Conservation (phyloP, 228 moss, liverwort and hornwort genomes). For the Sphagnum magellanicum region DNA sequence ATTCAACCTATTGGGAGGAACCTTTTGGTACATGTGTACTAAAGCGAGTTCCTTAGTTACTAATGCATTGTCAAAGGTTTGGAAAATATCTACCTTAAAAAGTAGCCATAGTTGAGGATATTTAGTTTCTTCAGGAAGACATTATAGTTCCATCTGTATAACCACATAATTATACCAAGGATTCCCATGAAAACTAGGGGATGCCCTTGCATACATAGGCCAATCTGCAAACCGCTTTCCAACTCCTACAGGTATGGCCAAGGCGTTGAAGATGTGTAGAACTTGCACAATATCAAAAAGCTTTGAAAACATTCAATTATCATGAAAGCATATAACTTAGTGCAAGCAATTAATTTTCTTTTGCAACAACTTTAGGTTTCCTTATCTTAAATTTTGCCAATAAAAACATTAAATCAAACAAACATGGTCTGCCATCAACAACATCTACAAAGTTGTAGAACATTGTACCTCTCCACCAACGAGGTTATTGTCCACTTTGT, state of each 20-base stretch:
- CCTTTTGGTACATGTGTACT: background rate
- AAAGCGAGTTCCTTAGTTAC: background rate
- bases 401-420: too few relatives aligned
- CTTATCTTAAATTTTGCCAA: too few relatives aligned
- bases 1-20: background rate
- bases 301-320: too few relatives aligned
- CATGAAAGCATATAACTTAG: too few relatives aligned
- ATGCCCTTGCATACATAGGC: slow-evolving; percentile 7
- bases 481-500: too few relatives aligned
- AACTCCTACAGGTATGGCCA: background rate
- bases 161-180: background rate
- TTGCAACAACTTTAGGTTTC: too few relatives aligned
- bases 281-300: too few relatives aligned
- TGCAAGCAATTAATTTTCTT: too few relatives aligned
- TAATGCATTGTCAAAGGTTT: background rate
- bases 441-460: too few relatives aligned
- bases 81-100: background rate
- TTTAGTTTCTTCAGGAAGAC: background rate
- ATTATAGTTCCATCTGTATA: background rate
- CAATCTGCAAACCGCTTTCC: background rate
- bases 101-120: background rate
- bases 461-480: too few relatives aligned
- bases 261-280: background rate
- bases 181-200: background rate
- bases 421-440: too few relatives aligned